Conservation (phyloP, 2,329 filamentous ascomycete species). For the Amylocarpus encephaloides region DNA sequence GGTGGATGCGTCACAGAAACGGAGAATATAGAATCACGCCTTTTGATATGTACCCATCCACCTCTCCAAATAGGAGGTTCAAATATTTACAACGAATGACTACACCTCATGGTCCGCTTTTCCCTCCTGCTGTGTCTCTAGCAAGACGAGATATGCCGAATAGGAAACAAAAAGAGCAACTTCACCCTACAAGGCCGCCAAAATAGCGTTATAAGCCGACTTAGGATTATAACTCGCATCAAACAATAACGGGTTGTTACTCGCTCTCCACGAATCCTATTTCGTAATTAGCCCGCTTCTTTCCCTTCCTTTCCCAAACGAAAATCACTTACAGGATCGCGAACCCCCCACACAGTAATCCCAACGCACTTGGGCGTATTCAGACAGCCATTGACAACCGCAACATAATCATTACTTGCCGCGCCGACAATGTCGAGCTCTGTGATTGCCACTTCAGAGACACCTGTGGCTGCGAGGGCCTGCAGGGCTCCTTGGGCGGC, state of each 20-base stretch:
- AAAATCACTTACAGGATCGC: constrained; percentile 7
- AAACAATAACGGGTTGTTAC: constrained; percentile 46
- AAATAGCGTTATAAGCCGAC: constrained; percentile 42
- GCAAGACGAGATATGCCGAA: background rate
- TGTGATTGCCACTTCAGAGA: constrained; percentile 52
- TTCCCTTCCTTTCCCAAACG: background rate
- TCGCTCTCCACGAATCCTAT: constrained; percentile 30
- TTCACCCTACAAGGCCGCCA: constrained; percentile 13
- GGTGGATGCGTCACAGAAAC: too few relatives aligned
- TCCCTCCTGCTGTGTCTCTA: background rate
- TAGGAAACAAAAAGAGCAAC: too few relatives aligned
- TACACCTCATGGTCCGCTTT: background rate
- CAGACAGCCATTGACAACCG: constrained; percentile 25
- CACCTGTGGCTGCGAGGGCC: constrained; percentile 40
- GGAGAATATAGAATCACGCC: background rate
- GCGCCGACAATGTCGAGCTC: constrained; percentile 50
- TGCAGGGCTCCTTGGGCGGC: constrained; percentile 13
- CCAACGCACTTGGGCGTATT: constrained; percentile 12
- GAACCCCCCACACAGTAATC: constrained; percentile 13
- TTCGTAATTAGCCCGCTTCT: background rate
- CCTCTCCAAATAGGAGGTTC: background rate
- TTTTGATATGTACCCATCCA: background rate
- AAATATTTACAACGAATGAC: constrained; percentile 1
- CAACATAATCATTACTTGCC: constrained; percentile 12
- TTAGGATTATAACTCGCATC: constrained; percentile 47